Percentiles rank a stretch among this genome's conserved stretches.
These are phyloP conservation scores for Aspergillus campestris DNA, from an alignment of 495 filamentous ascomycete genomes.

Conservation along the genomic window DNA sequence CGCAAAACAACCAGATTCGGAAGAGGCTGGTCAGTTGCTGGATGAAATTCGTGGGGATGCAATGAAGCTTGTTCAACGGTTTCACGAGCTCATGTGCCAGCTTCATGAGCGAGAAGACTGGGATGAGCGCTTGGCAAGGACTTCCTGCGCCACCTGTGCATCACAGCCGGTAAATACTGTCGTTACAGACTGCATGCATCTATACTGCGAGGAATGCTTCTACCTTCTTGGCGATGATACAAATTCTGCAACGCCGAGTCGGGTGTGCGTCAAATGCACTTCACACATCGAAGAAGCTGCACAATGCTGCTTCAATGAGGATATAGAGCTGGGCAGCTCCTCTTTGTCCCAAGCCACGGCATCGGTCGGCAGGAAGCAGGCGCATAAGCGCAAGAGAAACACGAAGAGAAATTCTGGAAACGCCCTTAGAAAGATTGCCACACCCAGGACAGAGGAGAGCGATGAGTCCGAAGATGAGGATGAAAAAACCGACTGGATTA, in stretches of 20 bases:
- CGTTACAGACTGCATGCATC: slow-evolving; percentile 39
- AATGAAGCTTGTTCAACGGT: slow-evolving; percentile 8
- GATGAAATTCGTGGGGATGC: slow-evolving; percentile 2
- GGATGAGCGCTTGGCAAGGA: slow-evolving; percentile 20
- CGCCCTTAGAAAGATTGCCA: background rate
- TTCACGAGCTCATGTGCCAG: slow-evolving; percentile 18
- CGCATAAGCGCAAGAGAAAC: background rate
- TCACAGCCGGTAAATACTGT: slow-evolving; percentile 17
- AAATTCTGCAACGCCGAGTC: slow-evolving; percentile 6
- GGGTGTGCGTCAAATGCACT: slow-evolving; percentile 15
- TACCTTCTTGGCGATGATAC: slow-evolving; percentile 15
- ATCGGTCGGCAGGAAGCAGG: background rate
- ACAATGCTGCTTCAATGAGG: background rate
- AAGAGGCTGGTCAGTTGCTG: background rate
- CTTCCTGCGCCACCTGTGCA: slow-evolving; percentile 27
- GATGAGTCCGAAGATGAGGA: slow-evolving; percentile 5
- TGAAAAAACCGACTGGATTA: slow-evolving; percentile 21
- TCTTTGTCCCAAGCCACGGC: background rate
- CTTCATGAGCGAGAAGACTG: slow-evolving; percentile 20
- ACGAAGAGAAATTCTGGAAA: background rate
- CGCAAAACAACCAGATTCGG: background rate
- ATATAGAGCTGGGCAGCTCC: background rate
- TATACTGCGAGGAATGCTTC: slow-evolving; percentile 42
- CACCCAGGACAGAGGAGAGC: background rate
- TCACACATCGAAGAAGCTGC: slow-evolving; percentile 7